phyloP scores from a whole-genome alignment of 148 eudicot species.

The Linanthus parryae region DNA sequence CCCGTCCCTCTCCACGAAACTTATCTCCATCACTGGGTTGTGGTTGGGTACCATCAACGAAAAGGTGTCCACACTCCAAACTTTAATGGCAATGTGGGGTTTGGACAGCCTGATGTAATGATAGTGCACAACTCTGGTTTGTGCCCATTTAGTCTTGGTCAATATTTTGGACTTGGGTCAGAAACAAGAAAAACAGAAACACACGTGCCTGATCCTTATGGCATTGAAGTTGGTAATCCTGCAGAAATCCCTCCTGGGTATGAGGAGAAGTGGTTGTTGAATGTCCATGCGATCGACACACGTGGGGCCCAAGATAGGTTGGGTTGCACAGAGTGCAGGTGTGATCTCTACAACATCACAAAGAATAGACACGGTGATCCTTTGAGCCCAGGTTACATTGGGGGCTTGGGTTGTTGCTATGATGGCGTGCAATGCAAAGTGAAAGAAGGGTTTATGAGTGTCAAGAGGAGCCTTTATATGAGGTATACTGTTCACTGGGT shows the following conservation, averaged over 20 bases:
- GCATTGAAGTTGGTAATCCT: conserved; percentile 62
- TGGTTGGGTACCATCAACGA: conserved; percentile 41
- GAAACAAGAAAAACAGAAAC: conserved; percentile 68
- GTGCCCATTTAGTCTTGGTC: conserved; percentile 36
- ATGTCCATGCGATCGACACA: conserved; percentile 84
- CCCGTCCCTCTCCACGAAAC: conserved; percentile 69
- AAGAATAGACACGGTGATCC: conserved; percentile 28
- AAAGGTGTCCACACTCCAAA: conserved; percentile 22
- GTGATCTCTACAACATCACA: conserved; percentile 66
- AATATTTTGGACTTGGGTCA: conserved; percentile 72
- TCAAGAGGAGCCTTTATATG: conserved; percentile 43
- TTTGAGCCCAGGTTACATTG: conserved; percentile 37
- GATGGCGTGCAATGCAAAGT: conserved; percentile 53
- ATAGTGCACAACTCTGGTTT: conserved; percentile 40
- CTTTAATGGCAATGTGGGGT: conserved; percentile 4
- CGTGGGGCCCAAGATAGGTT: conserved; percentile 51
- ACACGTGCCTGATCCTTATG: conserved; percentile 65
- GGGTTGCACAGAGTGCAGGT: conserved; percentile 83
- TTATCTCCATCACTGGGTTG: conserved; percentile 78
- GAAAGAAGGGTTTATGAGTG: conserved; percentile 36
- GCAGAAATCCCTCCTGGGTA: conserved; percentile 53
- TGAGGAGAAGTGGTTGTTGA: conserved; percentile 69
- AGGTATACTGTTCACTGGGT: conserved; percentile 60
- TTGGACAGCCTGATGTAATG: conserved; percentile 23
- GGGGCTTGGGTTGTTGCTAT: conserved; percentile 70